Percentiles rank a stretch among this genome's conserved stretches.
phyloP scores from a whole-genome alignment of 129 eudicot genomes.

The Flaveria robusta region DNA sequence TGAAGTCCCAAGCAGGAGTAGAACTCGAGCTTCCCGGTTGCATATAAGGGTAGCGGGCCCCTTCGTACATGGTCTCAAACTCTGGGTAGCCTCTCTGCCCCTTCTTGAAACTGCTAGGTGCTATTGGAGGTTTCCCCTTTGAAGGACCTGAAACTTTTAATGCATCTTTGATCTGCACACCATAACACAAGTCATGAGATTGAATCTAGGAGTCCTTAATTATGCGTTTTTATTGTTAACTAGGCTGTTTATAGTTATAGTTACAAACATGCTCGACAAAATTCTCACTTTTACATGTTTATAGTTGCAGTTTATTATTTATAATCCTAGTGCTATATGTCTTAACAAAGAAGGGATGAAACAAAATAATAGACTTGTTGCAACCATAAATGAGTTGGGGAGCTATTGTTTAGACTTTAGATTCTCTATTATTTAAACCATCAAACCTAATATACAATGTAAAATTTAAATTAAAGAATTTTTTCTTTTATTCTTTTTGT shows the following conservation, averaged over 20 bases:
- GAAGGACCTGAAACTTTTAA: conserved; percentile 66
- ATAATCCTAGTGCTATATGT: not conserved
- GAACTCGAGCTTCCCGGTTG: conserved; percentile 78
- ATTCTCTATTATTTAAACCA: too few species aligned
- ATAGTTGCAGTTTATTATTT: not conserved
- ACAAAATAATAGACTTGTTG: not conserved
- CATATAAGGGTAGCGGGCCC: conserved; percentile 55
- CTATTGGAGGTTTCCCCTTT: conserved; percentile 58
- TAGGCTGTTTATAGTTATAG: too few species aligned
- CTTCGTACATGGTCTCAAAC: conserved; percentile 70
- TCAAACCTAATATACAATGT: too few species aligned
- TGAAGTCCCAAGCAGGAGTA: conserved; percentile 88
- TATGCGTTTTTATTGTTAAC: not conserved
- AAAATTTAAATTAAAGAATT: not conserved
- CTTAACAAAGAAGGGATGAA: not conserved
- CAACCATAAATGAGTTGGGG: not conserved
- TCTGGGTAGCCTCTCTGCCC: conserved; percentile 61
- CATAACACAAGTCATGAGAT: conserved; percentile 13
- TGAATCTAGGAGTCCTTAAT: not conserved
- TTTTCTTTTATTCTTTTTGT: not conserved
- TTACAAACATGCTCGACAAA: too few species aligned
- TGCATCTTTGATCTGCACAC: conserved; percentile 84
- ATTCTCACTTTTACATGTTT: not conserved
- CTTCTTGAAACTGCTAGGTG: conserved; percentile 59
- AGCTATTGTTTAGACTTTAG: not conserved